Evolutionary conservation across 495 filamentous ascomycete genomes (phyloP), one percentile per base, ranked within the genome.

Genomic region (Xylona heveae): DNA sequence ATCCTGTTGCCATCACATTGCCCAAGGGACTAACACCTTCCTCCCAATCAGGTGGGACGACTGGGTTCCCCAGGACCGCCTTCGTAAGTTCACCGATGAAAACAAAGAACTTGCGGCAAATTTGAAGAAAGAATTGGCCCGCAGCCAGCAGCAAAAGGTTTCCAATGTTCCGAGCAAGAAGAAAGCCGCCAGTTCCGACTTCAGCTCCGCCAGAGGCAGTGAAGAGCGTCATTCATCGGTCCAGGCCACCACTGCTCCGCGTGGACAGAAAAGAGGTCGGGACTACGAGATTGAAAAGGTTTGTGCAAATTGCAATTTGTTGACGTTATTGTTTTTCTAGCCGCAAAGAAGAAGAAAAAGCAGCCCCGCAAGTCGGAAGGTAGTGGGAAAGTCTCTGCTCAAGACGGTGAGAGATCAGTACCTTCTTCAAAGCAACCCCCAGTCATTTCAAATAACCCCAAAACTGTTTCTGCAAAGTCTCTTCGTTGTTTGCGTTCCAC

Each of bases 1-100:
- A 22, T 19, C 20, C 37, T 37, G 26, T 32, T 21, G 19, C 25
- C 18, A 18, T 28, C 27, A 20, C 36, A 10, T 20, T 5, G 16
- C 8, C 6, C n/a, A 8, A 3, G 21, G 7, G 19, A n/a, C 6
- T 33, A 8, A 16, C 20, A 28, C 24, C 25, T 8, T 16, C 14
- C 12, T 22, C 18, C 16, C 15, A 27, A 31, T 23, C 41, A 80
- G 78, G 28, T 97, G 88, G 88, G 88, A 97, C 58, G 88, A 97
- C 60, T 95, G 85, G 83, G 88, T 95, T 24, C 71, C 79, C 6
- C 72, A 85, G 50, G 88, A 95, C 50, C 81, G 88, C 33, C 71
- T 97, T 9, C 73, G 85, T 36, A 94, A 94, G 59, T 74, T 80
- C 52, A 91, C 71, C 22, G 81, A 91, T 23, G 88, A 95, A 55